Evolutionary conservation across 2,329 filamentous ascomycete species (phyloP).

Genomic region (Eutypa lata): DNA sequence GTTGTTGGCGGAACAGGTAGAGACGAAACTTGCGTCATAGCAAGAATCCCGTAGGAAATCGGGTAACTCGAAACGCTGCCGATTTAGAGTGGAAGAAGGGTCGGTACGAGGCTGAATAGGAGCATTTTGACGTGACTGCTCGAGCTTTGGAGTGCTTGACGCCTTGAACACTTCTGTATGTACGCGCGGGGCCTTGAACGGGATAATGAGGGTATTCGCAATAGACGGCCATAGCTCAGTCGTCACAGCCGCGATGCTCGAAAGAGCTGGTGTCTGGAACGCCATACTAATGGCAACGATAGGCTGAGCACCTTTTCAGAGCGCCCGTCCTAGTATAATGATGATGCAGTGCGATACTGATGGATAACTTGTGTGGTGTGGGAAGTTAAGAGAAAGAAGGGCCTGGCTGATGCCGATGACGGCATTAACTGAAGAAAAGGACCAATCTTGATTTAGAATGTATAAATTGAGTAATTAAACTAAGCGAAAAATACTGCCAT

Average conservation of each 20-base stretch:
- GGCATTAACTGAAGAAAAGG: background rate
- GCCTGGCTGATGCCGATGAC: background rate
- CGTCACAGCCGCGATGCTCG: constrained; percentile 40
- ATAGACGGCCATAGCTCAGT: constrained; percentile 46
- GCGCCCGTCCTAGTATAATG: background rate
- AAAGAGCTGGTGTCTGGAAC: constrained; percentile 25
- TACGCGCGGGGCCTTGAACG: constrained; percentile 27
- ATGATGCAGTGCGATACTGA: background rate
- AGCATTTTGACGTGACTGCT: constrained; percentile 5
- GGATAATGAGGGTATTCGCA: constrained; percentile 35
- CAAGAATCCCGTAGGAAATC: constrained; percentile 31
- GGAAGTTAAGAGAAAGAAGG: background rate
- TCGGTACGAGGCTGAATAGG: constrained; percentile 7
- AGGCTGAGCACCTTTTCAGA: background rate
- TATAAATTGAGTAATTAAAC: background rate
- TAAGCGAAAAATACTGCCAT: background rate
- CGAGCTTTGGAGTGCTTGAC: constrained; percentile 3
- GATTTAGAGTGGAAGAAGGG: constrained; percentile 4
- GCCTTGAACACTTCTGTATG: constrained; percentile 5
- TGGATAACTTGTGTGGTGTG: background rate
- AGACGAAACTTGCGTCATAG: constrained; percentile 15
- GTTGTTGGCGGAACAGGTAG: constrained; percentile 9
- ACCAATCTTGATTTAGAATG: background rate
- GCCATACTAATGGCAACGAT: constrained; percentile 22
- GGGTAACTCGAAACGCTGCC: constrained; percentile 25